These are phyloP conservation scores for Fusarium sublunatum DNA, from an alignment of 2,329 filamentous ascomycete genomes.

Conservation along the genomic window DNA sequence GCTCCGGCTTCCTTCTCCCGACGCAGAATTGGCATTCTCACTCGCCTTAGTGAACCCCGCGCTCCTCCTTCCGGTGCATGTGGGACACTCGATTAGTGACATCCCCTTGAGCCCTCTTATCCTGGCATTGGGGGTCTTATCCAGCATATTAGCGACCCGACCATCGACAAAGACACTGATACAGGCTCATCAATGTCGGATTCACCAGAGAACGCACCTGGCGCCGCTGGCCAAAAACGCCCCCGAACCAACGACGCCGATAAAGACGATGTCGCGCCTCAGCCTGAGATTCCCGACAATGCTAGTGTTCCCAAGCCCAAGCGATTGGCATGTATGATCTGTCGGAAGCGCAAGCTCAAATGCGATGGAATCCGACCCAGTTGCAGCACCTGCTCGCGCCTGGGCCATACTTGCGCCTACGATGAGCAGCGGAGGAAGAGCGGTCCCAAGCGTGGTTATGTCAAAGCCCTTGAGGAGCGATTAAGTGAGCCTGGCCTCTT, in stretches of 20 bases:
- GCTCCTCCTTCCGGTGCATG: slow-evolving; percentile 15
- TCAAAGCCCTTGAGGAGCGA: slow-evolving; percentile 92
- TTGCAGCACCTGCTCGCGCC: slow-evolving; percentile 87
- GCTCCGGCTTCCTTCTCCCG: not conserved
- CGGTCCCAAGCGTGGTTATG: slow-evolving; percentile 92
- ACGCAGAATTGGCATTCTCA: not conserved
- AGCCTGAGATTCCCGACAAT: slow-evolving; percentile 62
- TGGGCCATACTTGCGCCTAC: slow-evolving; percentile 88
- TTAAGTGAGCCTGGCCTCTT: slow-evolving; percentile 75
- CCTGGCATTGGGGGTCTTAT: slow-evolving; percentile 28
- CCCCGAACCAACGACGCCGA: slow-evolving; percentile 47
- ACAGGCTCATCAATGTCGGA: slow-evolving; percentile 48
- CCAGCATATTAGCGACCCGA: slow-evolving; percentile 18
- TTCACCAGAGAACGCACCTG: slow-evolving; percentile 53
- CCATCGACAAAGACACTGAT: slow-evolving; percentile 5
- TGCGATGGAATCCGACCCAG: slow-evolving; percentile 88
- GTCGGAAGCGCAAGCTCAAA: slow-evolving; percentile 89
- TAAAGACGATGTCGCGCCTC: slow-evolving; percentile 50
- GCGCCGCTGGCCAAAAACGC: slow-evolving; percentile 49
- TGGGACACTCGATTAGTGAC: slow-evolving; percentile 24
- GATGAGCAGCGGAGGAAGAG: slow-evolving; percentile 95
- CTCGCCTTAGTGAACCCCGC: not conserved
- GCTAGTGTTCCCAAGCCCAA: slow-evolving; percentile 80
- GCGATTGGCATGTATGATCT: slow-evolving; percentile 93
- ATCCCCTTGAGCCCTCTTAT: slow-evolving; percentile 15